phyloP scores from a whole-genome alignment of 1,284 basidiomycete genomes.

The Coniferiporia weirii region DNA sequence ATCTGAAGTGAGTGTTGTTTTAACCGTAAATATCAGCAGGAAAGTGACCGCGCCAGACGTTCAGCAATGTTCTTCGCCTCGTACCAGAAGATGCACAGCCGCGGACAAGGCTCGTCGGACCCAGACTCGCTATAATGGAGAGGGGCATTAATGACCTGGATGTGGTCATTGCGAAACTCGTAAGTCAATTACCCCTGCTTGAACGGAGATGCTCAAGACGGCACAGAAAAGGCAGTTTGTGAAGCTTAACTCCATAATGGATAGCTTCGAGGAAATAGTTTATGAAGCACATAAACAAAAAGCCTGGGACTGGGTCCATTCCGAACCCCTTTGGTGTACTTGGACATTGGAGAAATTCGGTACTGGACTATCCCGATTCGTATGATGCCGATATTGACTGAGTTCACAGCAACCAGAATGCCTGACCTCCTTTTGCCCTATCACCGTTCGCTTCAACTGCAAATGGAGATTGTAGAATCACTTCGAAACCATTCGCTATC shows the following conservation, averaged over 20 bases:
- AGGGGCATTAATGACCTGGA: constrained; percentile 56
- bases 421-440: constrained; percentile 57
- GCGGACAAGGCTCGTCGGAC: constrained; percentile 48
- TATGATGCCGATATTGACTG: constrained; percentile 1
- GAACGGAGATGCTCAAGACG: background rate
- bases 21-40: background rate
- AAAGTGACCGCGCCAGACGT: constrained; percentile 2
- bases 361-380: constrained; percentile 25
- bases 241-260: constrained; percentile 54
- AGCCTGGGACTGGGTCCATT: constrained; percentile 59
- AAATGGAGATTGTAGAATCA: constrained; percentile 49
- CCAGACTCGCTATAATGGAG: constrained; percentile 65
- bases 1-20: constrained; percentile 57
- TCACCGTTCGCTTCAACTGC: constrained; percentile 57
- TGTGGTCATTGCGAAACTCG: constrained; percentile 54
- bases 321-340: constrained; percentile 71
- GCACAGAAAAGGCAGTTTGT: constrained; percentile 62
- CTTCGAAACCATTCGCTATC: constrained; percentile 59
- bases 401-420: constrained; percentile 47
- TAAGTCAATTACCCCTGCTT: constrained; percentile 30
- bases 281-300: constrained; percentile 64
- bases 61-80: constrained; percentile 58
- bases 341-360: constrained; percentile 78
- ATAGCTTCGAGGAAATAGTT: constrained; percentile 56
- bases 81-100: constrained; percentile 49